Evolutionary conservation across 2,329 filamentous ascomycete genomes (phyloP), one percentile per base, ranked within the genome.

Genomic region (Macrophomina phaseolina): DNA sequence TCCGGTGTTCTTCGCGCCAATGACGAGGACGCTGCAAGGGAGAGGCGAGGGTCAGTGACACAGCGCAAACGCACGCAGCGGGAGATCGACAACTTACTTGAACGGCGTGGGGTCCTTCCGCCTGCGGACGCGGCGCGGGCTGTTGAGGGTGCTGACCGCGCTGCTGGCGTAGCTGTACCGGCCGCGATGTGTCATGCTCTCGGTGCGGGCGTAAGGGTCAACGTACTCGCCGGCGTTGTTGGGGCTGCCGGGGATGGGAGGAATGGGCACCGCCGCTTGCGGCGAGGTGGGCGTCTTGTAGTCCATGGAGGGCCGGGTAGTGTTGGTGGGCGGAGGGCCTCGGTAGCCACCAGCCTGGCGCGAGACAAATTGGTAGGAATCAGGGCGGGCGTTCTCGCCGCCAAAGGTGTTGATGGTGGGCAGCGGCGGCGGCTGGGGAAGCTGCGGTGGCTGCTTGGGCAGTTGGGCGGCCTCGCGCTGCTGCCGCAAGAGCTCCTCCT

Each of bases 91-190:
- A 46, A 87, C 93, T 87, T 84, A 98, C 94, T 99, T 99, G 87
- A 98, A 97, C 0, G 95, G 93, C 11, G 94, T 97, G 8, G 95
- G 95, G 76, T 99, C 95, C 84, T 97, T 98, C 82, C 95, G 90
- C 83, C 94, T 91, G 73, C 95, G 90, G 71, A 98, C 90, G 76
- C 94, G 89, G 71, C 95, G 89, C 70, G 95, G 94, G 79, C 91
- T 97, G 83, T 97, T 97, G 82, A 97, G 89, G 68, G 92, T 91
- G 83, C 92, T 97, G 71, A 94, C 87, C 64, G 92, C 91, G 80
- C 91, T 96, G 82, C 92, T 97, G 67, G 94, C 93, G 81, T 97
- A 98, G 82, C 94, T 97, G 81, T 97, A 97, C 71, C 95, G 91
- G 68, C 94, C 93, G 72, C 95, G 93, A 80, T 98, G 90, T 72